These are phyloP conservation scores for Candida pseudofarinosa DNA, from an alignment of 805 yeast species.

Conservation along the genomic window DNA sequence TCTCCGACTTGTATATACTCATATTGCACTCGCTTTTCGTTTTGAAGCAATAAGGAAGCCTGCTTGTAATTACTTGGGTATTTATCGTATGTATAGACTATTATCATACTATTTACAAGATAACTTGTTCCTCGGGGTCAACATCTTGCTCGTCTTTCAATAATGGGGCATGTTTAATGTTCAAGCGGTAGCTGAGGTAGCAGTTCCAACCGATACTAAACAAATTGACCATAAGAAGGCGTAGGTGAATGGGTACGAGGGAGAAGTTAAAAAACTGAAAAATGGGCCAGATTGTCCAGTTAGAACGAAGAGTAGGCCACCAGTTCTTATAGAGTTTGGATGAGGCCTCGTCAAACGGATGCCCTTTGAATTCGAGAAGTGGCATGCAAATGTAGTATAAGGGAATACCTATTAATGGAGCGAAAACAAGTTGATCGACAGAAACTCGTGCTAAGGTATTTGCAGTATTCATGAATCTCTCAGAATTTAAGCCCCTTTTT, in stretches of 20 bases:
- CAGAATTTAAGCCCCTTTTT: background rate
- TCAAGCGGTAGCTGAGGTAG: constrained; percentile 53
- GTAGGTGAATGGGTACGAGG: constrained; percentile 65
- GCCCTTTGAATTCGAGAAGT: constrained; percentile 50
- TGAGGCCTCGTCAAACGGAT: constrained; percentile 35
- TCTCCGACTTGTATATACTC: too few species aligned
- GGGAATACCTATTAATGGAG: constrained; percentile 72
- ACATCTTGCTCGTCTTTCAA: constrained; percentile 4
- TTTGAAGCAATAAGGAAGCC: too few species aligned
- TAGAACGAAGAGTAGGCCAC: constrained; percentile 65
- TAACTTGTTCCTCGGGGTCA: constrained; percentile 6
- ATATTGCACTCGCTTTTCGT: too few species aligned
- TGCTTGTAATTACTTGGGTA: too few species aligned
- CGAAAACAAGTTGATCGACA: constrained; percentile 70
- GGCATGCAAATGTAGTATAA: constrained; percentile 68
- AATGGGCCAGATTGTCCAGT: constrained; percentile 89
- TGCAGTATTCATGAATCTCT: constrained; percentile 2
- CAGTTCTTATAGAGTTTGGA: constrained; percentile 47
- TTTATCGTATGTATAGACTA: background rate
- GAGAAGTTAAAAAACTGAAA: constrained; percentile 79
- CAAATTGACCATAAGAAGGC: constrained; percentile 65
- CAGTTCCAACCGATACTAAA: constrained; percentile 84
- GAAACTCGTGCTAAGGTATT: constrained; percentile 45
- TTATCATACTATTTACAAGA: constrained; percentile 1
- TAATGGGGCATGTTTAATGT: constrained; percentile 7